These are phyloP conservation scores for Tuber microsphaerosporum DNA, from an alignment of 495 filamentous ascomycete species.

Conservation along the genomic window DNA sequence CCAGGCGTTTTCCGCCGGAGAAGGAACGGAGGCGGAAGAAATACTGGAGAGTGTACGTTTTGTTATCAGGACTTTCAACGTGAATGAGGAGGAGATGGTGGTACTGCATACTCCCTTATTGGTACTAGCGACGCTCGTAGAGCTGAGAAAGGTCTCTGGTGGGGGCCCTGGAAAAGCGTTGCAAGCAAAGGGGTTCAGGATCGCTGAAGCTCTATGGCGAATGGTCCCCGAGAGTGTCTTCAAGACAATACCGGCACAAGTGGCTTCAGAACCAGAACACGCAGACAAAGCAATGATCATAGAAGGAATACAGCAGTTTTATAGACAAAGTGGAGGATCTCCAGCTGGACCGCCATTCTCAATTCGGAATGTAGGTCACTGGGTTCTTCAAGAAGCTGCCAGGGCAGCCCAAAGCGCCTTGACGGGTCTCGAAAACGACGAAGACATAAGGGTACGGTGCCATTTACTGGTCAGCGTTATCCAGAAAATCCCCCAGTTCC, in stretches of 20 bases:
- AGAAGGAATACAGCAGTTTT: conserved; percentile 58
- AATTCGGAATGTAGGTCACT: conserved; percentile 27
- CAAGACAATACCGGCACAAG: conserved; percentile 41
- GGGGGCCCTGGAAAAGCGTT: conserved; percentile 18
- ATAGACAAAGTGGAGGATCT: conserved; percentile 42
- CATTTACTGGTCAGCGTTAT: conserved; percentile 36
- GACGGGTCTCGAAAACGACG: neutral
- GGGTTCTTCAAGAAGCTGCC: conserved; percentile 28
- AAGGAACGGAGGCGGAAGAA: conserved; percentile 45
- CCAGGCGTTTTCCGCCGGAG: conserved; percentile 51
- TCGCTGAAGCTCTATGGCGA: conserved; percentile 54
- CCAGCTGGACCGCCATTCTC: conserved; percentile 21
- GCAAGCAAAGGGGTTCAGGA: conserved; percentile 47
- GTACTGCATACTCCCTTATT: conserved; percentile 72
- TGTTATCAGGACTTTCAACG: conserved; percentile 79
- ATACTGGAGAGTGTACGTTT: conserved; percentile 71
- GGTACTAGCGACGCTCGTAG: conserved; percentile 60
- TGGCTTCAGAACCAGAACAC: conserved; percentile 13
- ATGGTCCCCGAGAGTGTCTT: conserved; percentile 68
- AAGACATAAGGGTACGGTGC: conserved; percentile 34
- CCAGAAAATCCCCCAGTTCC: conserved; percentile 34
- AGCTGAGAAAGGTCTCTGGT: conserved; percentile 46
- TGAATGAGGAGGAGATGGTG: conserved; percentile 93
- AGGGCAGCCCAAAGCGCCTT: conserved; percentile 21
- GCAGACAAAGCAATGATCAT: conserved; percentile 46